A percentile compares a stretch with the other conserved stretches of the same genome.
phyloP scores from a whole-genome alignment of 1,139 yeast species.

The Pichia sp. region DNA sequence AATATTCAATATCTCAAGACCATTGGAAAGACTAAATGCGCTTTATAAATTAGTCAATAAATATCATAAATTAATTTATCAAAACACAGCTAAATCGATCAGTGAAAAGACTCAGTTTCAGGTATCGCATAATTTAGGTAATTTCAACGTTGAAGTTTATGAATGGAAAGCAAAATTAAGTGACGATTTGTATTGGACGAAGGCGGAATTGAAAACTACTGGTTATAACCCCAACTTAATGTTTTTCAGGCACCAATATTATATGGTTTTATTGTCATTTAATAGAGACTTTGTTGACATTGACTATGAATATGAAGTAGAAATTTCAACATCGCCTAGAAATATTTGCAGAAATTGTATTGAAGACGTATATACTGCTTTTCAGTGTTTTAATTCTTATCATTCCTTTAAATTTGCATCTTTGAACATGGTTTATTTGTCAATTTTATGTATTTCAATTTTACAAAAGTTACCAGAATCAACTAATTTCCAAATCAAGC shows the following conservation, averaged over 20 bases:
- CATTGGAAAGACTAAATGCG: conserved; percentile 1
- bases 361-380: conserved; percentile 5
- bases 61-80: neutral
- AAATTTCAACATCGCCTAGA: neutral
- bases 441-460: conserved; percentile 4
- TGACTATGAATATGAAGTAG: neutral
- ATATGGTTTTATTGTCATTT: conserved; percentile 3
- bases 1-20: conserved; percentile 4
- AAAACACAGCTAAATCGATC: neutral
- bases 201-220: neutral
- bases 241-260: conserved; percentile 10
- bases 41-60: conserved; percentile 3
- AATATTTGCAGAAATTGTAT: neutral
- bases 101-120: neutral
- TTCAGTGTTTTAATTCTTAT: neutral
- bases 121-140: neutral
- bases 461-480: neutral
- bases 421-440: conserved; percentile 2
- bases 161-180: conserved; percentile 6
- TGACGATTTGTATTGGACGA: conserved; percentile 5
- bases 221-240: conserved; percentile 8
- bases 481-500: too few species aligned
- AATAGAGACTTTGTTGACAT: conserved; percentile 5
- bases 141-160: conserved; percentile 4
- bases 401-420: conserved; percentile 1